phyloP scores from a whole-genome alignment of 2,329 filamentous ascomycete species.

The Talaromyces sp. region DNA sequence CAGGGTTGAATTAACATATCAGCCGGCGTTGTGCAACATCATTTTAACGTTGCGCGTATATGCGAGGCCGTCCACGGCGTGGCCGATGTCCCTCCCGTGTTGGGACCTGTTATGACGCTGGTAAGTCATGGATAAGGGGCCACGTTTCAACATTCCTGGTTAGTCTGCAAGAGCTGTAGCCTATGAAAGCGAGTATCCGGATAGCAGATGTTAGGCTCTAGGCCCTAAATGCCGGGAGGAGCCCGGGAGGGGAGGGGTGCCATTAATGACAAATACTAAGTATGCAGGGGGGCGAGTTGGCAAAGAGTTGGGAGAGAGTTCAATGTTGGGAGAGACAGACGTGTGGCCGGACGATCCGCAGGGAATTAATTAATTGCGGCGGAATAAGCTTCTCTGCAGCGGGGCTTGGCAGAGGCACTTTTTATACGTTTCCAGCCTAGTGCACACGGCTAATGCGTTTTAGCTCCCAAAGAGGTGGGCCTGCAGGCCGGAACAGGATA shows the following conservation, averaged over 20 bases:
- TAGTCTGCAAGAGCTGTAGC: not conserved
- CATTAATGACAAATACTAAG: not conserved
- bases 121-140: not conserved
- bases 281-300: not conserved
- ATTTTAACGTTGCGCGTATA: not conserved
- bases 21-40: not conserved
- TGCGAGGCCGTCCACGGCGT: not conserved
- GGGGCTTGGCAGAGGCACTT: not conserved
- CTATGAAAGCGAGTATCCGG: not conserved
- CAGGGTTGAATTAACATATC: not conserved
- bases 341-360: not conserved
- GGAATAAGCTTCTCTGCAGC: not conserved
- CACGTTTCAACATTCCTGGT: not conserved
- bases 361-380: not conserved
- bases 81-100: not conserved
- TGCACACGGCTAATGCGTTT: not conserved
- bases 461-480: not conserved
- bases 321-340: not conserved
- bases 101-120: not conserved
- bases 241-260: not conserved
- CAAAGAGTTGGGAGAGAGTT: not conserved
- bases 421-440: not conserved
- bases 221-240: not conserved
- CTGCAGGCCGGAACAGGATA: not conserved
- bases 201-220: not conserved